phyloP scores from a whole-genome alignment of 306 rosid species.

The Citrullus amarus region DNA sequence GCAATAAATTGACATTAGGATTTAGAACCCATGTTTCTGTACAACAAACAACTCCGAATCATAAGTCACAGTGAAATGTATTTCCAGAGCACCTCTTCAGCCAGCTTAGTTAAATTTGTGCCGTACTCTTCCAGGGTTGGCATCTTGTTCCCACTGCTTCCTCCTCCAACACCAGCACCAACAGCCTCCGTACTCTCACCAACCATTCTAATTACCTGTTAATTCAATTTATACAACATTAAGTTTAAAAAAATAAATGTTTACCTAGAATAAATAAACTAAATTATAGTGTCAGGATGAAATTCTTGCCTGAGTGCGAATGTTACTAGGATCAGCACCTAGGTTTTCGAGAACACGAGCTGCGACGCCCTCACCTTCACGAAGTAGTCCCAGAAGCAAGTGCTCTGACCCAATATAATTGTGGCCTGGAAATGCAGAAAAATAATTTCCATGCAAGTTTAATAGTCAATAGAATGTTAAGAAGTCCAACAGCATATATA shows the following conservation, averaged over 20 bases:
- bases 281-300: not conserved
- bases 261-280: not conserved
- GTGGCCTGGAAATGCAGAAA: constrained; percentile 45
- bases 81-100: constrained; percentile 59
- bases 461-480: not conserved
- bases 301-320: constrained; percentile 77
- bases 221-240: constrained; percentile 6
- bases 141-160: constrained; percentile 78
- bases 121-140: constrained; percentile 98
- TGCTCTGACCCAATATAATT: constrained; percentile 95
- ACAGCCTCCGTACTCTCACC: constrained; percentile 98
- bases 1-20: not conserved
- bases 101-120: constrained; percentile 89
- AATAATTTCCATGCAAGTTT: not conserved
- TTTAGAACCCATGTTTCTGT: not conserved
- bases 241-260: not conserved
- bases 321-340: constrained; percentile 91
- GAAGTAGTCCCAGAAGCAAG: constrained; percentile 91
- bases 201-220: constrained; percentile 96
- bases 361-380: constrained; percentile 98
- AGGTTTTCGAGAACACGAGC: constrained; percentile 93
- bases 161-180: constrained; percentile 78
- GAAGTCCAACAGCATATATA: not conserved
- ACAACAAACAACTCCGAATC: not conserved
- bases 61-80: not conserved